Conservation (phyloP, 345 rosid genomes). For the Lenwebbia sp. region DNA sequence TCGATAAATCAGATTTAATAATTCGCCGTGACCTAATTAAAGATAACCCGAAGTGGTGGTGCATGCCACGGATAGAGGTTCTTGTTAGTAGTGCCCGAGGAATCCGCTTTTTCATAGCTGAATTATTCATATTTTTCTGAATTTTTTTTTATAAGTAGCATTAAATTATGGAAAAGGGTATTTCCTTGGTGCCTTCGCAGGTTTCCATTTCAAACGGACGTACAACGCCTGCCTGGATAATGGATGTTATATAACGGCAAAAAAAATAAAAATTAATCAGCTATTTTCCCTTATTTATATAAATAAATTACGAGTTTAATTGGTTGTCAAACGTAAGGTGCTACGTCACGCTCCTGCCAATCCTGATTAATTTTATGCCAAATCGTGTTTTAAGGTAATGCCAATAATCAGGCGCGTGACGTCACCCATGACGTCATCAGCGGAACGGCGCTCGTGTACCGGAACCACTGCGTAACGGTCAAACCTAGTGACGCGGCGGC, state of each 20-base stretch:
- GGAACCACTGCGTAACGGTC: conserved; percentile 1
- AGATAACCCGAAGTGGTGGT: background rate
- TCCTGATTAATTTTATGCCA: background rate
- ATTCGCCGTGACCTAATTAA: background rate
- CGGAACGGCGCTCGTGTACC: background rate
- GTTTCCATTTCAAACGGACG: background rate
- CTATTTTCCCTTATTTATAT: background rate
- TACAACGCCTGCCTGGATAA: background rate
- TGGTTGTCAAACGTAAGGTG: background rate
- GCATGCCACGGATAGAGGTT: background rate
- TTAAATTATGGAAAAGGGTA: background rate
- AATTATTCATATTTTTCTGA: background rate
- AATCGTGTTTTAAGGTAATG: background rate
- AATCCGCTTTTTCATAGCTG: background rate
- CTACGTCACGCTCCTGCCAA: background rate
- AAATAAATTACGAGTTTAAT: background rate
- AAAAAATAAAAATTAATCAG: background rate
- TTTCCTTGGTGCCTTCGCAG: background rate
- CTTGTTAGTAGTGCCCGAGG: background rate
- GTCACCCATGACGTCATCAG: conserved; percentile 6
- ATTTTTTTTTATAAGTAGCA: background rate
- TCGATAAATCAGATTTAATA: background rate
- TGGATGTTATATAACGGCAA: background rate
- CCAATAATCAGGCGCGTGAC: background rate
- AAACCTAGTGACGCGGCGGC: background rate